These are phyloP conservation scores for Fusarium sp. DNA, from an alignment of 2,329 filamentous ascomycete genomes.

Conservation along the genomic window DNA sequence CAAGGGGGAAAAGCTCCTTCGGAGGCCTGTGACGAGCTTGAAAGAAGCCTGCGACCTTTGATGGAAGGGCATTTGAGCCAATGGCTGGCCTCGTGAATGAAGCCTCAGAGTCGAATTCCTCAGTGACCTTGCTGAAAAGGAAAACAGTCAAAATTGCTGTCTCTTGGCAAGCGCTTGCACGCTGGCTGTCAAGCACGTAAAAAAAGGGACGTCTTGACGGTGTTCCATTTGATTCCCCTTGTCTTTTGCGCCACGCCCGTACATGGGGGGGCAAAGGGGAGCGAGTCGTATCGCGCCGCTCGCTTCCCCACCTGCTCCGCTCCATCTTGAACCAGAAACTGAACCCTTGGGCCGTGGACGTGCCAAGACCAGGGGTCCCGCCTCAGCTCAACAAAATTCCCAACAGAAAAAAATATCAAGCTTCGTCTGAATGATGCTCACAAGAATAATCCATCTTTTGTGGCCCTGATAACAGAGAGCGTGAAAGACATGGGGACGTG, in stretches of 20 bases:
- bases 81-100: not conserved
- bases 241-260: constrained; percentile 8
- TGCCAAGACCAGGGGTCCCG: constrained; percentile 39
- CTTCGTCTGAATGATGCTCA: not conserved
- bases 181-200: constrained; percentile 8
- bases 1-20: constrained; percentile 5
- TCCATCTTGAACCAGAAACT: constrained; percentile 1
- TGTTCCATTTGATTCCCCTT: constrained; percentile 1
- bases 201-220: constrained; percentile 8
- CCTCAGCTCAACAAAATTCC: constrained; percentile 52
- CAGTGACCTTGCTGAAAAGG: not conserved
- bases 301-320: constrained; percentile 20
- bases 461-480: not conserved
- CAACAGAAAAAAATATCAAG: constrained; percentile 46
- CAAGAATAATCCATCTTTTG: not conserved
- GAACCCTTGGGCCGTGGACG: constrained; percentile 33
- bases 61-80: not conserved
- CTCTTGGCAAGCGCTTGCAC: not conserved
- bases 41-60: not conserved
- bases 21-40: not conserved
- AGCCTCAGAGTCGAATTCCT: too few species aligned
- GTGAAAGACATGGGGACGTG: constrained; percentile 4
- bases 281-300: constrained; percentile 16
- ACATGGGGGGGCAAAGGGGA: not conserved
- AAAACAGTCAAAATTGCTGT: not conserved